phyloP scores from a whole-genome alignment of 495 filamentous ascomycete species.

The Aspergillus sclerotioniger region DNA sequence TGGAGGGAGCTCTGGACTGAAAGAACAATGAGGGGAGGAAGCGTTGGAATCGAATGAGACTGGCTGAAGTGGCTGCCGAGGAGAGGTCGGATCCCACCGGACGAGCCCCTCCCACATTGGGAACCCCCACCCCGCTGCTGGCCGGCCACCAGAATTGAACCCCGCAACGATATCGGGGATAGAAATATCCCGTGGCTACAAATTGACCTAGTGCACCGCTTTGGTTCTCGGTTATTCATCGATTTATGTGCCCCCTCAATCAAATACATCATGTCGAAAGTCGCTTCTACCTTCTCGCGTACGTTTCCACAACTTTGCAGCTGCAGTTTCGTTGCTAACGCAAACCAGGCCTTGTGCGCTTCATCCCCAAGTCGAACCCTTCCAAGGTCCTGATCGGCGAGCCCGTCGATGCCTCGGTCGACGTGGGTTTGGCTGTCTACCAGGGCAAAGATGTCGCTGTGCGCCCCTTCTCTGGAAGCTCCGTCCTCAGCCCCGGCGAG shows the following conservation, averaged over 20 bases:
- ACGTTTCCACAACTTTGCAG: conserved; percentile 10
- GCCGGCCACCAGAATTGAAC: not conserved
- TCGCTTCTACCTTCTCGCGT: conserved; percentile 47
- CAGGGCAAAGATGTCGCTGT: conserved; percentile 55
- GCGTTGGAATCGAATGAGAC: no score
- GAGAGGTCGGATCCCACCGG: conserved; percentile 1
- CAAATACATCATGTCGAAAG: conserved; percentile 34
- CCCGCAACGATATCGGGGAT: conserved; percentile 18
- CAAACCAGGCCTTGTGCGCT: conserved; percentile 55
- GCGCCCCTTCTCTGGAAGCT: conserved; percentile 53
- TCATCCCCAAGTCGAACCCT: conserved; percentile 52
- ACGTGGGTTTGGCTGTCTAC: conserved; percentile 55
- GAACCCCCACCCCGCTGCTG: conserved; percentile 1
- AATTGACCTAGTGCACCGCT: not conserved
- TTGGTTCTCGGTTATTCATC: conserved; percentile 1
- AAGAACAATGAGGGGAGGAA: not conserved
- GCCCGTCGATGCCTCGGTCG: conserved; percentile 49
- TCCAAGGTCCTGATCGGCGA: conserved; percentile 55
- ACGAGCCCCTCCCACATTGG: not conserved
- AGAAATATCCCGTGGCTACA: conserved; percentile 23
- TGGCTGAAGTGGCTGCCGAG: not conserved
- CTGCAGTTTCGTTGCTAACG: conserved; percentile 8
- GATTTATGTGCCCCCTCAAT: not conserved
- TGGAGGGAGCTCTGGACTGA: not conserved
- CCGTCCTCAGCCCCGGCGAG: conserved; percentile 51